Evolutionary conservation across 768 basidiomycete genomes (phyloP), one percentile per base, ranked within the genome.

Genomic region (Kwoniella europaea): DNA sequence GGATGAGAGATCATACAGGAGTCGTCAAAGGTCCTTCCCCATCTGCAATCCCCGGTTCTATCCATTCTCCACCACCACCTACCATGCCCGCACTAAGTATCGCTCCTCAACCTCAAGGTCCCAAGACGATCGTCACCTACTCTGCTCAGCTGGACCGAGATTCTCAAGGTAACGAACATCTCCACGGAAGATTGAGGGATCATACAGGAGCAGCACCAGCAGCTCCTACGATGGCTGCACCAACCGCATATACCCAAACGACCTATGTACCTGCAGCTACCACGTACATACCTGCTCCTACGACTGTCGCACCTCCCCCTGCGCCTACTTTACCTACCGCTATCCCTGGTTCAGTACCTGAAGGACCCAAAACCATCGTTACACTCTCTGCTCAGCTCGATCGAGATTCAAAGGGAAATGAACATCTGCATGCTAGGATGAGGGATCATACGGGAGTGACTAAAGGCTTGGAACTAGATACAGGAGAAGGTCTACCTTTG

Each of bases 321-420:
- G 54, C 41, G 1, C 54, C 65, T 10, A 27, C 64, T 4, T 12
- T 27, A 22, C 54, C 52, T 42, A 50, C 62, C 2, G 20, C 53
- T 10, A 44, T 54, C 1, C 63, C 50, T 35, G 41, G n/a, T 4
- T 1, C 59, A 29, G 42, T n/a, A 20, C n/a, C 12, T 15, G 18
- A 22, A 10, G 72, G 52, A 12, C 73, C 76, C 7, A 54, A 74
- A 50, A 77, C 76, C 12, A 63, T 77, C 24, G 65, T 68, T 0
- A 71, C 73, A 1, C 29, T 77, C 16, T 74, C 76, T 27, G 73
- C 73, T 7, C 67, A 77, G 29, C 61, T 77, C 22, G 76, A 77
- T 35, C 44, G 63, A 58, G 71, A 71, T 64, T 55, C 67, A n/a
- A 62, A 73, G 18, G 76, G 76, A 7, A 68, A 74, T 24, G 73